Base-by-base conservation (phyloP, 352 stramenopile genomes). In the Phytophthora fragariae region DNA sequence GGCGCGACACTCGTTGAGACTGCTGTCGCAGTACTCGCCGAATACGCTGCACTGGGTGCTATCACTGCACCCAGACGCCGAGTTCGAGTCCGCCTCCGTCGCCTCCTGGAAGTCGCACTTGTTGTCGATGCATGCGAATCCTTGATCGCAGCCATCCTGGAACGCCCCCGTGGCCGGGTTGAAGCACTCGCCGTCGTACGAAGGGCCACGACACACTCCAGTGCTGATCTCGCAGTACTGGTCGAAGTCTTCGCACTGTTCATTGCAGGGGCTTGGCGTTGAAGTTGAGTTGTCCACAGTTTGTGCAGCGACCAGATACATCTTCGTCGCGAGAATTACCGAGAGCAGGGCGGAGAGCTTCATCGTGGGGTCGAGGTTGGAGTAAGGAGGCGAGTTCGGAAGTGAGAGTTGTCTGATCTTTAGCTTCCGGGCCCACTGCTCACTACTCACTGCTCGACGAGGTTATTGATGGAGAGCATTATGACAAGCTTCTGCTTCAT, bases 141-240 rank as follows among this genome's bases (percentile, higher is more conserved):
- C 58, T 10, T 62, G 44, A 21, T 65, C 58, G 24, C 72, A 79
- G 12, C 59, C 62, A 31, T 68, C 57, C 27, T 72, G 57, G 37
- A 54, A 73, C 21, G 33, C 50, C 8, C 68, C 54, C 27, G 46
- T 79, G 4, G 67, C 54, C 10, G 68, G 62, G 46, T 64, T 68
- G 46, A 59, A 73, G 27, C 59, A 73, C 33, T 73, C 53, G 14
- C 60, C 60, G 27, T 58, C 60, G 46, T 65, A 74, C 21, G 19
- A 62, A 27, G 67, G 60, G 5, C 60, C 67, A 4, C 67, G 67
- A 12, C 58, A 69, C 29, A 50, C 41, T 9, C 67, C 59, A 31
- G 58, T 69, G 37, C 33, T 64, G 54, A 33, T 29, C 8, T 79
- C 74, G 57, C 77, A 84, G 68, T 75, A 79, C 59, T 81, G 65